These are phyloP conservation scores for Penicillium longicatenatum DNA, from an alignment of 495 filamentous ascomycete genomes.

Conservation along the genomic window DNA sequence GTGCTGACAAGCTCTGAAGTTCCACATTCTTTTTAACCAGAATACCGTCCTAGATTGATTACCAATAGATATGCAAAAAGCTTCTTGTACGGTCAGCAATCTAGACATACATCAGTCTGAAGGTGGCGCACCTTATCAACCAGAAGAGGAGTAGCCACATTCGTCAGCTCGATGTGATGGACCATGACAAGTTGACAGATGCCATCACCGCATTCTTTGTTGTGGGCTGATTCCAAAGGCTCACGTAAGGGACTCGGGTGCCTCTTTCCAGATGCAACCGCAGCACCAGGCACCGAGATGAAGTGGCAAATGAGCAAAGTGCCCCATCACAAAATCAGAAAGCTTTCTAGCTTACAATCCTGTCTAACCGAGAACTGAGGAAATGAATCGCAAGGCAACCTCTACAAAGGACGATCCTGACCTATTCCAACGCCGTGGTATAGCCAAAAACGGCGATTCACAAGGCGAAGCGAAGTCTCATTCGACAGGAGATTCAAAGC, in stretches of 20 bases:
- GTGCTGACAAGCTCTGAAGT: not conserved
- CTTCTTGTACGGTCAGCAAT: not conserved
- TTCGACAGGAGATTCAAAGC: constrained; percentile 11
- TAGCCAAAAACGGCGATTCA: not conserved
- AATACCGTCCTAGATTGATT: not conserved
- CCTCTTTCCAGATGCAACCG: constrained; percentile 15
- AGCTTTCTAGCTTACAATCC: not conserved
- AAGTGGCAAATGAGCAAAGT: constrained; percentile 4
- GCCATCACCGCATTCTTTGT: constrained; percentile 1
- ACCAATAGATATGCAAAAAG: not conserved
- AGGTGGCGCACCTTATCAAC: not conserved
- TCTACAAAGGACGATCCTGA: constrained; percentile 3
- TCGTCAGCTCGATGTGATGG: constrained; percentile 13
- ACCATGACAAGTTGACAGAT: constrained; percentile 13
- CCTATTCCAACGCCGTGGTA: constrained; percentile 4
- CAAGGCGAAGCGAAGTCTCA: constrained; percentile 5
- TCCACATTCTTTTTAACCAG: not conserved
- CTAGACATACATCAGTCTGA: not conserved
- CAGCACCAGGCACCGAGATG: constrained; percentile 11
- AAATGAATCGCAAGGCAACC: not conserved
- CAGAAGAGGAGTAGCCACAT: constrained; percentile 8
- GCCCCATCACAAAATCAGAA: constrained; percentile 1
- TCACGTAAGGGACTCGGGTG: constrained; percentile 6
- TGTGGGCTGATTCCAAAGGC: not conserved
- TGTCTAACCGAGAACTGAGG: not conserved